Percentiles rank a stretch among this genome's conserved stretches.
Evolutionary conservation across 345 rosid genomes (phyloP).

Genomic region (Populus simonii): DNA sequence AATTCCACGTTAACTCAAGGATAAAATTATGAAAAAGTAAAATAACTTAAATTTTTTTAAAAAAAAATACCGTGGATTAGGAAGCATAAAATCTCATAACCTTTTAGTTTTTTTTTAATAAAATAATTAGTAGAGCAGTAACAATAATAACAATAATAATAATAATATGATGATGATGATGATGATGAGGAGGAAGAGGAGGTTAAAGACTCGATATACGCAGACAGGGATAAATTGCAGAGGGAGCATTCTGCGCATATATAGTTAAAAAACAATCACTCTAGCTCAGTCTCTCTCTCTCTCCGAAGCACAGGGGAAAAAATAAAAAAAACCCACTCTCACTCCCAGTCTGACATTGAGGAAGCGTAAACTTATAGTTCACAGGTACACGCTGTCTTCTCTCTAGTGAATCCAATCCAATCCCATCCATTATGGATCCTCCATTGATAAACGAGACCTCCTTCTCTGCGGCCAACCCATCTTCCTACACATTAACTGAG

Average conservation of each 20-base stretch:
- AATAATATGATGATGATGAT: too few relatives aligned
- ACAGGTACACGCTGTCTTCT: neutral
- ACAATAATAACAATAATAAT: too few relatives aligned
- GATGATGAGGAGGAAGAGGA: too few relatives aligned
- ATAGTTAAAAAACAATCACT: too few relatives aligned
- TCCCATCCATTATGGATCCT: conserved; percentile 61
- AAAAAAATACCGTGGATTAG: too few relatives aligned
- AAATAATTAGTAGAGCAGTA: too few relatives aligned
- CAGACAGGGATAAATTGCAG: neutral
- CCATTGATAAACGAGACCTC: conserved; percentile 71
- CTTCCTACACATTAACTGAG: conserved; percentile 42
- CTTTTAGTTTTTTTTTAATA: too few relatives aligned
- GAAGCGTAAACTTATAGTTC: neutral
- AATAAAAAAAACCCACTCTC: neutral
- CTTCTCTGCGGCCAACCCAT: conserved; percentile 78
- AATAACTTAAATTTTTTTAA: too few relatives aligned
- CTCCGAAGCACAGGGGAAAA: neutral
- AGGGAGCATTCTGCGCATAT: neutral
- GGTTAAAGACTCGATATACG: too few relatives aligned
- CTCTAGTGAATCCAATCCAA: neutral
- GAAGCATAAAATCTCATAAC: too few relatives aligned
- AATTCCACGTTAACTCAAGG: too few relatives aligned
- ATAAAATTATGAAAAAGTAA: too few relatives aligned
- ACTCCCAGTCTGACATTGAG: neutral
- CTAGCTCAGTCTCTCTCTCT: neutral